A percentile compares a stretch with the other conserved stretches of the same genome.
These are phyloP conservation scores for Gymnopus androsaceus DNA, from an alignment of 1,284 basidiomycete species.

Conservation along the genomic window DNA sequence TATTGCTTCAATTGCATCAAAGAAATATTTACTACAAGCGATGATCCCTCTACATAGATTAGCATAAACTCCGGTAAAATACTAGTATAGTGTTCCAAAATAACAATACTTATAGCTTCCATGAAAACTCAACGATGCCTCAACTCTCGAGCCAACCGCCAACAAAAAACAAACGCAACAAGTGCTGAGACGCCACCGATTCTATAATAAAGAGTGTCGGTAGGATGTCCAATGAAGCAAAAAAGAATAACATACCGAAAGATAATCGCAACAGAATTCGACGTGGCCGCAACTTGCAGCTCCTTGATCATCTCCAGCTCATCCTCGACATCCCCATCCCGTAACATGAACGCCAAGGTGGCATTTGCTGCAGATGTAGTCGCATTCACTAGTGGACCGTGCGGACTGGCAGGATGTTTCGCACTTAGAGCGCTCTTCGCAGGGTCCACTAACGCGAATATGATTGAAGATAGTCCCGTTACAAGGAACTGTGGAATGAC, in stretches of 20 bases:
- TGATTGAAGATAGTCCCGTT: constrained; percentile 63
- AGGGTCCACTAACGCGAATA: constrained; percentile 69
- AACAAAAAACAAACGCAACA: constrained; percentile 70
- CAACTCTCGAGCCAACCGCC: constrained; percentile 64
- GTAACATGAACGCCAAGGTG: neutral
- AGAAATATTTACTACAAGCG: too few species aligned
- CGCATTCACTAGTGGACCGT: constrained; percentile 26
- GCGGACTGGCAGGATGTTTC: constrained; percentile 35
- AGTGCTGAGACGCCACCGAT: constrained; percentile 74
- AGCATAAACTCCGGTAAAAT: too few species aligned
- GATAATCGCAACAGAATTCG: constrained; percentile 76
- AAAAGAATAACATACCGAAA: constrained; percentile 54
- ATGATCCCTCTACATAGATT: too few species aligned
- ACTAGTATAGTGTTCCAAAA: too few species aligned
- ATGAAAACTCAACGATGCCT: constrained; percentile 49
- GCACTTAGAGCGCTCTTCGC: constrained; percentile 47
- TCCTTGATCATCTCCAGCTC: constrained; percentile 8
- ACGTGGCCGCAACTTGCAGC: constrained; percentile 26
- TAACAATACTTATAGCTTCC: too few species aligned
- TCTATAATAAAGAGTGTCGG: constrained; percentile 38
- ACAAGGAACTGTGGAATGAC: constrained; percentile 78
- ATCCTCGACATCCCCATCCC: constrained; percentile 3
- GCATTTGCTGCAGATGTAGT: neutral
- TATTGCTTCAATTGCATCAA: too few species aligned
- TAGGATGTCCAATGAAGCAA: constrained; percentile 1